Percentiles rank a stretch among this genome's conserved stretches.
Evolutionary conservation across 2,329 filamentous ascomycete species (phyloP).

Genomic region (Rhynchosporium graminicola): DNA sequence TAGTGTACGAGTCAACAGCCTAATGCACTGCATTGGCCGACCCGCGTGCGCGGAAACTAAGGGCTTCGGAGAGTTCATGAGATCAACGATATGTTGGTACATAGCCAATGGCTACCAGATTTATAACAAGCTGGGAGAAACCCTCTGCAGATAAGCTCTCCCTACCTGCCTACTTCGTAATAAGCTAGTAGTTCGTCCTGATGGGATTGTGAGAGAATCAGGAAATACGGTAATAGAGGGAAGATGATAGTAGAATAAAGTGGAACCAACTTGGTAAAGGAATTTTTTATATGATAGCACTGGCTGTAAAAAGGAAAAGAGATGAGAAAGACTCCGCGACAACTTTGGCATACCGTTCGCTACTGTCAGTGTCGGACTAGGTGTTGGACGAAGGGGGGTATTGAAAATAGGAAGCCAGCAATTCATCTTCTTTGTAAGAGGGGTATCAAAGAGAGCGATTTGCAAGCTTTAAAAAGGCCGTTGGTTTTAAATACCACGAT

Average conservation of each 20-base stretch:
- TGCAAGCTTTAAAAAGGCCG: too few species aligned
- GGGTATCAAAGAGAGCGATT: too few species aligned
- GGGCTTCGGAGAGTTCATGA: conserved; percentile 1
- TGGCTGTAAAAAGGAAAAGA: neutral
- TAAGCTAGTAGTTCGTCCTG: neutral
- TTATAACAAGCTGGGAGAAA: conserved; percentile 4
- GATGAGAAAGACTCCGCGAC: too few species aligned
- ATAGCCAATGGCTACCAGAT: neutral
- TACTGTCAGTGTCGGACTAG: too few species aligned
- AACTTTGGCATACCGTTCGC: too few species aligned
- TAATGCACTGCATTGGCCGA: conserved; percentile 6
- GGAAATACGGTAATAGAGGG: neutral
- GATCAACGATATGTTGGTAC: conserved; percentile 8
- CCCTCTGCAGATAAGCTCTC: conserved; percentile 1
- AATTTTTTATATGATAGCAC: neutral
- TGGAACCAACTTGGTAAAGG: neutral
- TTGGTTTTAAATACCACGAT: too few species aligned
- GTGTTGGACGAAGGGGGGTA: too few species aligned
- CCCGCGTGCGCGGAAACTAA: neutral
- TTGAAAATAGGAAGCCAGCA: too few species aligned
- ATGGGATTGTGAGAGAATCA: neutral
- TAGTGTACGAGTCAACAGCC: neutral
- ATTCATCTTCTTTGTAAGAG: too few species aligned
- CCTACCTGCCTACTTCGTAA: neutral
- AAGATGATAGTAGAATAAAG: neutral